Conservation (phyloP, 257 asterid species). For the Orobanche coerulescens region DNA sequence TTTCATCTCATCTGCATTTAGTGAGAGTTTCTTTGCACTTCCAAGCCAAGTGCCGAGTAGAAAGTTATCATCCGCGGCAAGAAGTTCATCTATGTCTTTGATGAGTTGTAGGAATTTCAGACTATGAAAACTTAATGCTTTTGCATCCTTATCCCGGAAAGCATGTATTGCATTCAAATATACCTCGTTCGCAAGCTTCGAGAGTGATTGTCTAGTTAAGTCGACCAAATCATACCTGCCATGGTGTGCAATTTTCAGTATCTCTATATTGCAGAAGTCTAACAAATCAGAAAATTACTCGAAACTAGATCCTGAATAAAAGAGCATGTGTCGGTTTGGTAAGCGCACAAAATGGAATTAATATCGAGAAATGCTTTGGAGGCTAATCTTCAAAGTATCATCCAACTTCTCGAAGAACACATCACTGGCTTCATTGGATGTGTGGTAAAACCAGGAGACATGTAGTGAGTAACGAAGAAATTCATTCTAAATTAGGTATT, state of each 20-base stretch:
- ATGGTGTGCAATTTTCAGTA: slow-evolving; percentile 16
- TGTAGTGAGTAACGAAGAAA: too few species aligned
- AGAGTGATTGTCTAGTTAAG: slow-evolving; percentile 77
- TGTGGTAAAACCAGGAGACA: too few species aligned
- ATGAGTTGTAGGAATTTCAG: slow-evolving; percentile 70
- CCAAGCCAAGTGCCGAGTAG: slow-evolving; percentile 90
- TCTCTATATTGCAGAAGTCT: slow-evolving; percentile 1
- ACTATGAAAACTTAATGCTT: slow-evolving; percentile 43
- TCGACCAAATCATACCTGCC: slow-evolving; percentile 95
- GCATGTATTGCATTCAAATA: slow-evolving; percentile 66
- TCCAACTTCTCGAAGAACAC: not conserved
- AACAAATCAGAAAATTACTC: not conserved
- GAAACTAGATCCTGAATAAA: not conserved
- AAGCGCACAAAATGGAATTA: not conserved
- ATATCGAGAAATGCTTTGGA: not conserved
- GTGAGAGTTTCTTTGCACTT: slow-evolving; percentile 66
- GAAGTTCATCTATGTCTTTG: slow-evolving; percentile 81
- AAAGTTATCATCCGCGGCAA: slow-evolving; percentile 75
- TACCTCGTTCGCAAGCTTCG: slow-evolving; percentile 89
- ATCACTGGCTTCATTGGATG: too few species aligned
- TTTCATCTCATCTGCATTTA: slow-evolving; percentile 48
- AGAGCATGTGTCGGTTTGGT: not conserved
- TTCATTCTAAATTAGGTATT: too few species aligned
- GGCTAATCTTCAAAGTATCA: not conserved
- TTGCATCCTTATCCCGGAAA: slow-evolving; percentile 46